A percentile compares a stretch with the other conserved stretches of the same genome.
Evolutionary conservation across 2,329 filamentous ascomycete species (phyloP).

Genomic region (Ascochyta viciae-villosae): DNA sequence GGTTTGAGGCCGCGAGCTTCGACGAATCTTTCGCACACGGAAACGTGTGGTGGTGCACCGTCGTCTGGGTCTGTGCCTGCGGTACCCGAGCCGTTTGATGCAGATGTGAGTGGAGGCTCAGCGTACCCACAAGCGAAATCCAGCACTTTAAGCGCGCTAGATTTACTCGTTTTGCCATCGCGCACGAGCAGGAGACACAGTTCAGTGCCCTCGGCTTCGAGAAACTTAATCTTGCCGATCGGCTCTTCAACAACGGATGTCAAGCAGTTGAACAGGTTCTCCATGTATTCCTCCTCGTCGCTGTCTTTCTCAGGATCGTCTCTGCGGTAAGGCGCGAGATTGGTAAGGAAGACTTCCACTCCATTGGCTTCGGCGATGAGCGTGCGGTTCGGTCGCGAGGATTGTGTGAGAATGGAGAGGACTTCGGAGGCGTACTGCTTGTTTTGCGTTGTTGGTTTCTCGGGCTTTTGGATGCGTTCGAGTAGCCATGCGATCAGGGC

Average conservation of each 20-base stretch:
- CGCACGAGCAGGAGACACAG: slow-evolving; percentile 85
- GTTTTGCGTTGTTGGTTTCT: slow-evolving; percentile 79
- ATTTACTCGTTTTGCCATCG: slow-evolving; percentile 81
- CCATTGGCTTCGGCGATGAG: slow-evolving; percentile 72
- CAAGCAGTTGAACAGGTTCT: slow-evolving; percentile 89
- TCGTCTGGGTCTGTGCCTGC: slow-evolving; percentile 18
- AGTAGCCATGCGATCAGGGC: slow-evolving; percentile 79
- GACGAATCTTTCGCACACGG: slow-evolving; percentile 78
- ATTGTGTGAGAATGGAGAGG: slow-evolving; percentile 85
- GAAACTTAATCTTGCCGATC: slow-evolving; percentile 78
- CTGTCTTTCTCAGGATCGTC: slow-evolving; percentile 84
- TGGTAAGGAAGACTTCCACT: slow-evolving; percentile 80
- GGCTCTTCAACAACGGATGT: slow-evolving; percentile 80
- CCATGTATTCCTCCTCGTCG: slow-evolving; percentile 92
- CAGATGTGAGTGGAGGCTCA: slow-evolving; percentile 21
- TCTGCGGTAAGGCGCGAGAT: slow-evolving; percentile 84
- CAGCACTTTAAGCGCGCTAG: slow-evolving; percentile 77
- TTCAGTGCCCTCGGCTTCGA: slow-evolving; percentile 91
- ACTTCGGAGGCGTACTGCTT: slow-evolving; percentile 95
- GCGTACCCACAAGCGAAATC: slow-evolving; percentile 77
- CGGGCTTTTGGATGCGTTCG: slow-evolving; percentile 71
- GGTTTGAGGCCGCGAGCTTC: slow-evolving; percentile 85
- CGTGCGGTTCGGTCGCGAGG: slow-evolving; percentile 69
- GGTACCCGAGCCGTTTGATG: neutral
- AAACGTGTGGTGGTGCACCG: slow-evolving; percentile 50